Evolutionary conservation across 805 yeast species (phyloP).

Genomic region (Wickerhamiella musiphila): DNA sequence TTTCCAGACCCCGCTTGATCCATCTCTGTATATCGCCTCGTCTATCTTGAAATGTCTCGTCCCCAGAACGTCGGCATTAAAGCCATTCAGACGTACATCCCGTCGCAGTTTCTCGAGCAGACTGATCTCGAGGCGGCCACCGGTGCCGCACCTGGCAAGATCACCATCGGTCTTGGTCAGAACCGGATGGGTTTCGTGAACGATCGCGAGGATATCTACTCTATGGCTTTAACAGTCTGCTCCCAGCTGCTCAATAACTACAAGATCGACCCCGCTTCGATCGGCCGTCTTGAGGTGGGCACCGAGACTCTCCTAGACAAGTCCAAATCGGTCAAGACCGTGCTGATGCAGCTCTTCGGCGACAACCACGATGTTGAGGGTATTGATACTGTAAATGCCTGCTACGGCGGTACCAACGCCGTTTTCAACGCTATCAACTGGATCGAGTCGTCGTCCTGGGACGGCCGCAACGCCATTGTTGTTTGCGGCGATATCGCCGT

Average conservation of each 20-base stretch:
- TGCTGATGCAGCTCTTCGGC: slow-evolving; percentile 82
- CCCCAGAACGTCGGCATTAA: slow-evolving; percentile 90
- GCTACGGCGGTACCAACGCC: slow-evolving; percentile 97
- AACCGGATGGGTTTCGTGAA: slow-evolving; percentile 95
- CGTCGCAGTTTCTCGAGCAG: slow-evolving; percentile 68
- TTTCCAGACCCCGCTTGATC: no score
- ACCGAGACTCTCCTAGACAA: slow-evolving; percentile 94
- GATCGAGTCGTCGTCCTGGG: slow-evolving; percentile 94
- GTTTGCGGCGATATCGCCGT: slow-evolving; percentile 97
- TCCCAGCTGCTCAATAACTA: slow-evolving; percentile 62
- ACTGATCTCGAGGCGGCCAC: slow-evolving; percentile 70
- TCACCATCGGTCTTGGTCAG: slow-evolving; percentile 97
- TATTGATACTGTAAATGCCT: slow-evolving; percentile 87
- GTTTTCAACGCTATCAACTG: slow-evolving; percentile 86
- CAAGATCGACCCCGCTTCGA: slow-evolving; percentile 57
- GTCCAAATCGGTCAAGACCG: slow-evolving; percentile 91
- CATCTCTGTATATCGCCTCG: no score
- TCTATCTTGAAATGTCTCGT: slow-evolving; percentile 14
- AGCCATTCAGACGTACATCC: slow-evolving; percentile 85
- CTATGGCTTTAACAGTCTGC: slow-evolving; percentile 79
- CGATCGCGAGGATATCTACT: slow-evolving; percentile 94
- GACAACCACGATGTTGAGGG: slow-evolving; percentile 89
- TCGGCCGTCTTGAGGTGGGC: slow-evolving; percentile 96
- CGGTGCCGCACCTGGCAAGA: slow-evolving; percentile 82
- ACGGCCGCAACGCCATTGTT: slow-evolving; percentile 93